Conservation (phyloP, 768 basidiomycete genomes). For the Rhizopogon rudus region DNA sequence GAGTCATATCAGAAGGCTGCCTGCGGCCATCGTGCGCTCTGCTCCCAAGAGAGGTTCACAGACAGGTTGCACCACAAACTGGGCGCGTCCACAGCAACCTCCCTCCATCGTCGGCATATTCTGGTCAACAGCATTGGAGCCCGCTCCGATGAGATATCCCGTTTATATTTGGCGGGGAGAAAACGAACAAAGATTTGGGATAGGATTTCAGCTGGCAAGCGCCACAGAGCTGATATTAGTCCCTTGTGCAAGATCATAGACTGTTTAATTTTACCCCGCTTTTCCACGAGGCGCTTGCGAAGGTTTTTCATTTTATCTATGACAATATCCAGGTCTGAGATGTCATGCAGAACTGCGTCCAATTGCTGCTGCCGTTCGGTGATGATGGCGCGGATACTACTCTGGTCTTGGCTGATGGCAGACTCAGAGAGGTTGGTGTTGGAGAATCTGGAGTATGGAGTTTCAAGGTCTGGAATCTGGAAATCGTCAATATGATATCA, state of each 20-base stretch:
- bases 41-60: constrained; percentile 6
- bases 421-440: constrained; percentile 13
- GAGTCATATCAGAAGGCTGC: constrained; percentile 6
- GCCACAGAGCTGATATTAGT: constrained; percentile 11
- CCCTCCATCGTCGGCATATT: no score
- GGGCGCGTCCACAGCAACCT: no score
- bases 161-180: constrained; percentile 15
- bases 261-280: constrained; percentile 5
- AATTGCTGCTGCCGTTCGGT: not conserved
- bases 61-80: constrained; percentile 35
- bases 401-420: constrained; percentile 7
- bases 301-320: constrained; percentile 10
- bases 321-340: constrained; percentile 9
- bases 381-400: constrained; percentile 11
- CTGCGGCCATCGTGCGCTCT: not conserved
- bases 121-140: constrained; percentile 34
- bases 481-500: not conserved
- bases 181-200: constrained; percentile 43
- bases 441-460: not conserved
- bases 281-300: constrained; percentile 12
- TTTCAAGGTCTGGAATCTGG: not conserved
- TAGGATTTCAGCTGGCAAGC: constrained; percentile 30
- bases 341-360: constrained; percentile 8
- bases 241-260: constrained; percentile 17
- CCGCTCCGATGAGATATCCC: constrained; percentile 17